These are phyloP conservation scores for Trichoderma sp. DNA, from an alignment of 2,329 filamentous ascomycete species.

Conservation along the genomic window DNA sequence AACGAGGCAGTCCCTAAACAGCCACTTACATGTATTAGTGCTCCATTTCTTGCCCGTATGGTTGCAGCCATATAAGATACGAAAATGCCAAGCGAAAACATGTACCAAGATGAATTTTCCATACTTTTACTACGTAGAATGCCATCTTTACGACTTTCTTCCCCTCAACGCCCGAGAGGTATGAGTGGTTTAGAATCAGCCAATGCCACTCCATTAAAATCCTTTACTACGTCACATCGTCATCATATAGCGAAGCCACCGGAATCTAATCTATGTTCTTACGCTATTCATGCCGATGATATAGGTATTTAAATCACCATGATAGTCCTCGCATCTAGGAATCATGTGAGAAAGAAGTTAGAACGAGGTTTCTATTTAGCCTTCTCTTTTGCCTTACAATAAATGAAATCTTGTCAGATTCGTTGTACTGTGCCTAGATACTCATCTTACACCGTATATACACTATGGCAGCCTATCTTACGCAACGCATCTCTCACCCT, in stretches of 20 bases:
- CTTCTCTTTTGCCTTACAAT: not conserved
- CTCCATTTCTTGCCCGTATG: not conserved
- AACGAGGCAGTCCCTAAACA: not conserved
- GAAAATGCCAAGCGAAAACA: not conserved
- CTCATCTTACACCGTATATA: not conserved
- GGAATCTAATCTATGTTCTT: not conserved
- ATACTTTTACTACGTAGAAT: not conserved
- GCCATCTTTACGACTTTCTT: not conserved
- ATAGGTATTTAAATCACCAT: not conserved
- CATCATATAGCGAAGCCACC: not conserved
- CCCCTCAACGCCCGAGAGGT: not conserved
- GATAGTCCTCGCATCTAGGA: not conserved
- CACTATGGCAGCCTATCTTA: slow-evolving; percentile 17
- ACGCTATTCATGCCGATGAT: not conserved
- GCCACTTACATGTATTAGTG: not conserved
- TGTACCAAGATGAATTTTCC: not conserved
- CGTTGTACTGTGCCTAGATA: not conserved
- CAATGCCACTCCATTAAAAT: not conserved
- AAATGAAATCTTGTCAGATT: not conserved
- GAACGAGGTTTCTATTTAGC: not conserved
- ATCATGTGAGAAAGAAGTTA: not conserved
- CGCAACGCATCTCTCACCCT: slow-evolving; percentile 7
- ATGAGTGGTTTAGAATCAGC: not conserved
- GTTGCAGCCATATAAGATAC: not conserved
- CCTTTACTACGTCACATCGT: not conserved